Evolutionary conservation across 2,329 filamentous ascomycete species (phyloP), one percentile per base, ranked within the genome.

Genomic region (Fusarium tuaranense): DNA sequence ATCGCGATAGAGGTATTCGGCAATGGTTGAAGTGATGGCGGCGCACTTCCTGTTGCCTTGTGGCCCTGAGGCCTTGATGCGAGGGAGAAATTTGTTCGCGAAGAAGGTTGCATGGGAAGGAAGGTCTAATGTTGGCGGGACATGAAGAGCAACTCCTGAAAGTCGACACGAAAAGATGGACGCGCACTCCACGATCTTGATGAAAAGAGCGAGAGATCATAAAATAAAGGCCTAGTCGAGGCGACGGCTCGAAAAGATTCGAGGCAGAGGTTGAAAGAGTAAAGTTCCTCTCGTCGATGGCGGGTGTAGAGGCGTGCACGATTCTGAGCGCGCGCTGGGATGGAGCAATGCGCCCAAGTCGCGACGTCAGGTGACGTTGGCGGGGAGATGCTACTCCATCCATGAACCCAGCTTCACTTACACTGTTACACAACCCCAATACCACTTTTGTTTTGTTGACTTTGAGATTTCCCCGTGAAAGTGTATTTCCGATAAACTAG

Each of bases 321-420:
- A 53, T 57, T 63, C 63, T 53, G 25, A 69, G 67, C 41, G 63
- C 68, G 67, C 69, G 72, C 60, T 34, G 36, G 68, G 63, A 65
- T 65, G 57, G 63, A 51, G 58, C 62, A 57, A 75, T 68, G 72
- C 66, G 72, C 60, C 59, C 68, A 55, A 75, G 63, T 78, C 78
- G 78, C 76, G 78, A 71, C 72, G 71, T 79, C 78, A 79, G 78
- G 78, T 79, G 78, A 79, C 74, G 63, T 67, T 69, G 67, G 58
- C 38, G 63, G 64, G 72, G 66, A 57, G 51, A 58, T 34, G 5
- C 32, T 34, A 4, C 39, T 39, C 34, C 55, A 58, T 58, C 30
- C 32, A 38, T 25, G 30, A 58, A 22, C 55, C 34, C 34, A 27
- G 20, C 55, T 58, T 58, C 55, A 58, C 55, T 58, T 58, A 39